Evolutionary conservation across 2,329 filamentous ascomycete genomes (phyloP).

Genomic region (Plenodomus biglobosus): DNA sequence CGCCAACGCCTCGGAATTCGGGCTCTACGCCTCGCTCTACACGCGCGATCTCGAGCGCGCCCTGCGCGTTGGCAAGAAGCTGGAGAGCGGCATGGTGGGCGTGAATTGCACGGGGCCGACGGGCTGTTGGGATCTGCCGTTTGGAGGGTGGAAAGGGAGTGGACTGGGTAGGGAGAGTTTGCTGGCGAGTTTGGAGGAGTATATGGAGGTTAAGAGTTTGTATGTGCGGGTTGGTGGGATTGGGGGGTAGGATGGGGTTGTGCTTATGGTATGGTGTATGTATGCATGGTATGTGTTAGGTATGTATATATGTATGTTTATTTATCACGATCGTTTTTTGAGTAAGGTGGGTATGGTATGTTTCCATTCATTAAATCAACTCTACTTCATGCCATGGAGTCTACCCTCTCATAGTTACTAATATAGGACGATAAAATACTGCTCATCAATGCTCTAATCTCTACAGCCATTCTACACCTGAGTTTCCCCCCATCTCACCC

Average conservation of each 20-base stretch:
- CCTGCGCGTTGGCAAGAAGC: slow-evolving; percentile 39
- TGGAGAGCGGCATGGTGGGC: slow-evolving; percentile 41
- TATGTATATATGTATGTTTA: too few species aligned
- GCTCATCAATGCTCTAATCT: too few species aligned
- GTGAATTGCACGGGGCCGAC: slow-evolving; percentile 42
- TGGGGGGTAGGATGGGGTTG: slow-evolving; percentile 3
- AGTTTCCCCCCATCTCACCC: too few species aligned
- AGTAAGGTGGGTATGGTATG: too few species aligned
- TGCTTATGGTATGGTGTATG: background rate
- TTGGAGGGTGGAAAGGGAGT: slow-evolving; percentile 33
- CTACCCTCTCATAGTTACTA: too few species aligned
- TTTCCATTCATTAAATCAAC: too few species aligned
- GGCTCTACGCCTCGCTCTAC: slow-evolving; percentile 43
- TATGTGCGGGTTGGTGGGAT: slow-evolving; percentile 21
- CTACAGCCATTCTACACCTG: too few species aligned
- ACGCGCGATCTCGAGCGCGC: slow-evolving; percentile 37
- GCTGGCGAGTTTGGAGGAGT: slow-evolving; percentile 33
- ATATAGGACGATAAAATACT: too few species aligned
- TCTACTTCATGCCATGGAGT: too few species aligned
- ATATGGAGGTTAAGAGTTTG: slow-evolving; percentile 28
- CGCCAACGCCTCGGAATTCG: slow-evolving; percentile 45
- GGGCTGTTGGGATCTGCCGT: slow-evolving; percentile 26
- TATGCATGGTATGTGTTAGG: background rate
- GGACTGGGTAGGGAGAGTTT: slow-evolving; percentile 31
- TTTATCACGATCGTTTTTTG: too few species aligned